phyloP scores from a whole-genome alignment of 75 land plant genomes.

The Pseudotsuga menziesii region DNA sequence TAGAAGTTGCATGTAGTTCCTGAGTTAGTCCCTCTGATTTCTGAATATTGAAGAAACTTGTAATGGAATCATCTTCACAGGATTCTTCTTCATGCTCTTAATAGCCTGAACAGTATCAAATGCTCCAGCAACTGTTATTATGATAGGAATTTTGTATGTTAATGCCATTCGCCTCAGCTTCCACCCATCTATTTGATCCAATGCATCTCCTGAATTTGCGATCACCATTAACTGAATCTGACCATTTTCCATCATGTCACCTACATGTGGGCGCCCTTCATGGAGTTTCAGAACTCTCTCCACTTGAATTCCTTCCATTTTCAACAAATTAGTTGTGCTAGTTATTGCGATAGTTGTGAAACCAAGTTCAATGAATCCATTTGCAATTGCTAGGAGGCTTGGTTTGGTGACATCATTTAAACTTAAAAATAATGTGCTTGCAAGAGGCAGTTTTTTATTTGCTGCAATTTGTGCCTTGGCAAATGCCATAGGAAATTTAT shows the following conservation, averaged over 20 bases:
- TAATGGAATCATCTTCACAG: constrained; percentile 78
- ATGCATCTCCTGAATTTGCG: constrained; percentile 86
- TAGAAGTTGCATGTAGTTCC: too few relatives aligned
- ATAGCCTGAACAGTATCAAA: constrained; percentile 83
- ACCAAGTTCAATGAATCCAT: constrained; percentile 69
- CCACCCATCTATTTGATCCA: constrained; percentile 88
- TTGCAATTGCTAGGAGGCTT: constrained; percentile 56
- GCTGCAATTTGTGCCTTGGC: constrained; percentile 98
- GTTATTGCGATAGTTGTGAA: constrained; percentile 73
- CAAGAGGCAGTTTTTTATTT: constrained; percentile 77
- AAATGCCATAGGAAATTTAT: constrained; percentile 72
- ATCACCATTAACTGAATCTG: constrained; percentile 90
- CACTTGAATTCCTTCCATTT: constrained; percentile 59
- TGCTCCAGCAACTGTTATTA: constrained; percentile 95
- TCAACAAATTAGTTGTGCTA: constrained; percentile 76
- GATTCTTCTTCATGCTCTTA: constrained; percentile 53
- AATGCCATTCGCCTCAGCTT: constrained; percentile 88
- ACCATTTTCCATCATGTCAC: constrained; percentile 91
- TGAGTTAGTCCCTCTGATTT: too few relatives aligned
- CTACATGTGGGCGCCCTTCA: constrained; percentile 98
- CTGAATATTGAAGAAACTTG: constrained; percentile 76
- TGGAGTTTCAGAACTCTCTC: constrained; percentile 88
- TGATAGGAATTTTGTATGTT: constrained; percentile 87
- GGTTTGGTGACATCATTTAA: constrained; percentile 88
- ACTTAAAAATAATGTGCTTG: constrained; percentile 91